phyloP scores from a whole-genome alignment of 2,329 filamentous ascomycete species.

The Beauveria medogensis region DNA sequence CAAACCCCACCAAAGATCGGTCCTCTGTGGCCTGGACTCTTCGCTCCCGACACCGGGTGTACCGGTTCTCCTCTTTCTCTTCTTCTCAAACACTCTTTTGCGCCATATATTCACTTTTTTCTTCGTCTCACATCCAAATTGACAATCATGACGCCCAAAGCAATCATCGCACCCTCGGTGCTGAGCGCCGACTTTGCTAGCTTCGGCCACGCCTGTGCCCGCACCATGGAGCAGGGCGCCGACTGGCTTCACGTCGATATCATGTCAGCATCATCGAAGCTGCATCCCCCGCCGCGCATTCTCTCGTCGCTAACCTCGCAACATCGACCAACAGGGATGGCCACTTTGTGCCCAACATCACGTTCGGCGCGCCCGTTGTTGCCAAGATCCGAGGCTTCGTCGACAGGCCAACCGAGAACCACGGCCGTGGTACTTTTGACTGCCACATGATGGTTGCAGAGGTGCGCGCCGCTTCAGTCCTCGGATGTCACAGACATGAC shows the following conservation, averaged over 20 bases:
- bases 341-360: slow-evolving; percentile 98
- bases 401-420: slow-evolving; percentile 57
- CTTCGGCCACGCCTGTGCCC: slow-evolving; percentile 76
- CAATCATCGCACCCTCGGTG: slow-evolving; percentile 97
- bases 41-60: neutral
- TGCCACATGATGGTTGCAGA: slow-evolving; percentile 99
- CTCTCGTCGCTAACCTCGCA: neutral
- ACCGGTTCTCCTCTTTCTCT: neutral
- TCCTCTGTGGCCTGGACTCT: neutral
- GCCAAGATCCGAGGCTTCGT: slow-evolving; percentile 88
- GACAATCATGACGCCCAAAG: slow-evolving; percentile 67
- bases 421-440: slow-evolving; percentile 88
- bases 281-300: neutral
- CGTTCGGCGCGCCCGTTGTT: slow-evolving; percentile 90
- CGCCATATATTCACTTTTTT: neutral
- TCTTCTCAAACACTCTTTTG: neutral
- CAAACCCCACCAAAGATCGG: slow-evolving; percentile 2
- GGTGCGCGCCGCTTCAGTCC: slow-evolving; percentile 40
- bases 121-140: neutral
- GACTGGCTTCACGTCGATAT: slow-evolving; percentile 97
- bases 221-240: slow-evolving; percentile 77
- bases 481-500: neutral
- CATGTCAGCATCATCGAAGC: slow-evolving; percentile 42
- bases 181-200: slow-evolving; percentile 92
- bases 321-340: slow-evolving; percentile 61